Conservation (phyloP, 768 basidiomycete genomes). For the Tephrocybe sp. region DNA sequence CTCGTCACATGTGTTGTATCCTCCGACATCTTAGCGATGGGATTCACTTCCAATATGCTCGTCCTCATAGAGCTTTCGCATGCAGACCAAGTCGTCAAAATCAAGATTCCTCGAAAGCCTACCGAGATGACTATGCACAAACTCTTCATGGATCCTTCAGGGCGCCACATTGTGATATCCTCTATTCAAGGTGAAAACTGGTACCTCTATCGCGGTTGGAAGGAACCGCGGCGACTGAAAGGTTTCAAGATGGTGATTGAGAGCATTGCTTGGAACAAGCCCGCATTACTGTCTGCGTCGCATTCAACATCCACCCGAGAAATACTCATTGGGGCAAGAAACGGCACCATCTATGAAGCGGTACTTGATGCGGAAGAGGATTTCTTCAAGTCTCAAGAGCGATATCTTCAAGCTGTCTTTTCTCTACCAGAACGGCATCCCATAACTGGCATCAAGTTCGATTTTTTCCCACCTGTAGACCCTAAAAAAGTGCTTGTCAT, state of each 20-base stretch:
- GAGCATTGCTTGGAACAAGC: conserved; percentile 88
- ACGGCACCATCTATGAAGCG: conserved; percentile 85
- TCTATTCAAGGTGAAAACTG: conserved; percentile 90
- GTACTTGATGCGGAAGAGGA: conserved; percentile 89
- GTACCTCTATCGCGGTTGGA: conserved; percentile 81
- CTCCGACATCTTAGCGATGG: conserved; percentile 87
- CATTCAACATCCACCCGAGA: conserved; percentile 77
- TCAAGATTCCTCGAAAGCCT: conserved; percentile 72
- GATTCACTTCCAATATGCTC: conserved; percentile 68
- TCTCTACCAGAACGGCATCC: conserved; percentile 77
- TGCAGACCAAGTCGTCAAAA: conserved; percentile 81
- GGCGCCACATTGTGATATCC: conserved; percentile 84
- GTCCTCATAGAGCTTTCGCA: conserved; percentile 88
- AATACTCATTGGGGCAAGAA: conserved; percentile 82
- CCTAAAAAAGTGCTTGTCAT: conserved; percentile 68
- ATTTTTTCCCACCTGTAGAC: conserved; percentile 65
- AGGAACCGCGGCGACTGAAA: conserved; percentile 78
- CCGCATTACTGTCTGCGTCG: conserved; percentile 58
- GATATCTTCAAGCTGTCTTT: conserved; percentile 72
- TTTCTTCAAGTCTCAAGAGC: conserved; percentile 86
- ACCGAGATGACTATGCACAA: conserved; percentile 77
- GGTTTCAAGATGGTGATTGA: conserved; percentile 85
- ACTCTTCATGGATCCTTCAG: conserved; percentile 90
- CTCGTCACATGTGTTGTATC: conserved; percentile 79
- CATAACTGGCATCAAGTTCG: conserved; percentile 82